Base-by-base conservation (phyloP, 208 protist genomes). In the Lotmaria passim region DNA sequence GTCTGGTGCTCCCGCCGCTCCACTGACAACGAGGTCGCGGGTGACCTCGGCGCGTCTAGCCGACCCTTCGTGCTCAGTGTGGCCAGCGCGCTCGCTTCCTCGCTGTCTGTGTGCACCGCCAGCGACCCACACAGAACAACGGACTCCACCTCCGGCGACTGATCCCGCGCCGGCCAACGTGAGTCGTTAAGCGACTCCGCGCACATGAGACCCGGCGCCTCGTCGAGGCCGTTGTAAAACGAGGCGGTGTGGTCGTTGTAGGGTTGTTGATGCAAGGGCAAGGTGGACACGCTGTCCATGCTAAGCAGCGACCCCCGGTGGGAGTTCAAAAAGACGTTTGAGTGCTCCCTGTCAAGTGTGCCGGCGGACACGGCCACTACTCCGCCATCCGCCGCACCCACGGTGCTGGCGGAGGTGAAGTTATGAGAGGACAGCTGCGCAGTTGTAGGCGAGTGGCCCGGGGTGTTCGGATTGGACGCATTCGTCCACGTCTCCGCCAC, bases 181-280 rank as follows among this genome's bases (percentile, higher is more conserved):
- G 56, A 21, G 36, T 64, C 36, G 11, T 19, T 33, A 23, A 21
- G 23, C 15, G 63, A 46, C 39, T 60, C 72, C n/a, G 39, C 46
- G 28, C 47, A 43, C 51, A 38, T 10, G 43, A 65, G 46, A 7
- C 43, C 23, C 12, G 48, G 36, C 41, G 59, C 30, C 33, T 46
- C 39, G 26, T 68, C 59, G 0, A 74, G 28, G n/a, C 75, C 51
- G 58, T 78, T 78, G 73, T 86, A 86, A 53, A 86, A 86, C 28
- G 53, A 53, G 26, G 75, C 77, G 12, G 76, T 83, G 14, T 58
- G 61, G 28, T 52, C 59, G 41, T 21, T 83, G 67, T 83, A 87
- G 38, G 73, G 82, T 65, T 86, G 81, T 47, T 78, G 69, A 31
- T 87, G 78, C 33, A 87, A n/a, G 6, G 75, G 79, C 10, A 81